Evolutionary conservation across 2,329 filamentous ascomycete genomes (phyloP).

Genomic region (Curvularia lunata): DNA sequence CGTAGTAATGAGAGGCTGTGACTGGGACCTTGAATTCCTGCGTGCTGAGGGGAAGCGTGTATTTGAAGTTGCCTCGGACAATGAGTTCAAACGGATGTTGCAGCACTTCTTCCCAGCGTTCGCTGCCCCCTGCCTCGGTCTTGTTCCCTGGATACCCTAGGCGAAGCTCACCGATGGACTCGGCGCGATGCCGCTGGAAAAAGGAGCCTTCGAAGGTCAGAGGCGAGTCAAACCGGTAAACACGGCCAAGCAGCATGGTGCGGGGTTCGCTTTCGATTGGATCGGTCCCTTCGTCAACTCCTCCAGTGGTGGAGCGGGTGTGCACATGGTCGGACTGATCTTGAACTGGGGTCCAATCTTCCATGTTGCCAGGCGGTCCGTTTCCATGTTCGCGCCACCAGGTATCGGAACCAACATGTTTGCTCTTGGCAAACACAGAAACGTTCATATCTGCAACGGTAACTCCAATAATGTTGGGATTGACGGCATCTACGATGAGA

Average conservation of each 20-base stretch:
- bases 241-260: constrained; percentile 90
- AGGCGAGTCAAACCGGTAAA: constrained; percentile 84
- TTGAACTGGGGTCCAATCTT: constrained; percentile 37
- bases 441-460: constrained; percentile 86
- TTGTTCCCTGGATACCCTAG: constrained; percentile 84
- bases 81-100: constrained; percentile 94
- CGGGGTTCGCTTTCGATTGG: constrained; percentile 70
- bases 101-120: constrained; percentile 88
- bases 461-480: constrained; percentile 91
- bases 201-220: constrained; percentile 90
- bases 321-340: constrained; percentile 5
- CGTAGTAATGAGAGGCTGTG: constrained; percentile 47
- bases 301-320: constrained; percentile 14
- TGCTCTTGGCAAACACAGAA: constrained; percentile 93
- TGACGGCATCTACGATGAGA: constrained; percentile 83
- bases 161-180: constrained; percentile 82
- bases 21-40: constrained; percentile 60
- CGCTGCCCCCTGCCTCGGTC: constrained; percentile 79
- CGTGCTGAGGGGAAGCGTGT: constrained; percentile 68
- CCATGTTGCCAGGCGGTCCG: constrained; percentile 27
- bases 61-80: constrained; percentile 87
- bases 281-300: constrained; percentile 63
- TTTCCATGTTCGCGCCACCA: constrained; percentile 51
- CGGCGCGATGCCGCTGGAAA: constrained; percentile 73
- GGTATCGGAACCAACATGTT: constrained; percentile 72